Percentiles rank a stretch among this genome's conserved stretches.
Evolutionary conservation across 2,329 filamentous ascomycete genomes (phyloP).

Genomic region (Cladophialophora exuberans): DNA sequence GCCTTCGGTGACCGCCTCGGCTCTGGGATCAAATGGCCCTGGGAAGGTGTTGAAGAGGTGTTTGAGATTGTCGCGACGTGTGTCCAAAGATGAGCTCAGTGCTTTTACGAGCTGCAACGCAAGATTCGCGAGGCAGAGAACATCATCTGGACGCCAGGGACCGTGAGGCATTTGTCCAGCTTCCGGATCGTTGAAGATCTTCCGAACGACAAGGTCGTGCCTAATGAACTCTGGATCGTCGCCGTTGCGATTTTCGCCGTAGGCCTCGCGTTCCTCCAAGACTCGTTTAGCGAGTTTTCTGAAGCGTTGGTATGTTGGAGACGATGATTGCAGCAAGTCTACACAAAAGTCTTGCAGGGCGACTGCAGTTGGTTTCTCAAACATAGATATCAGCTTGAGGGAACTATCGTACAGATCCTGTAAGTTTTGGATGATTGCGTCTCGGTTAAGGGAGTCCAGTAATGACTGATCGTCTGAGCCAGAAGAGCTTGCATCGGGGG

Average conservation of each 20-base stretch:
- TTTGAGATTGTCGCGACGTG: conserved; percentile 8
- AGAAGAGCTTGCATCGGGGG: neutral
- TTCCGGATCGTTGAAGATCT: conserved; percentile 37
- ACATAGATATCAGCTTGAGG: conserved; percentile 13
- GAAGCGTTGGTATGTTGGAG: conserved; percentile 33
- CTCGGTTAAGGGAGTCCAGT: conserved; percentile 21
- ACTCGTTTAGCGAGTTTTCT: neutral
- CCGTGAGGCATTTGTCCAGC: conserved; percentile 24
- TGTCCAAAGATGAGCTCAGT: conserved; percentile 1
- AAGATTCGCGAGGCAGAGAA: conserved; percentile 51
- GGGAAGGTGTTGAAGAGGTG: conserved; percentile 27
- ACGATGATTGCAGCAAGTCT: neutral
- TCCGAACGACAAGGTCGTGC: conserved; percentile 35
- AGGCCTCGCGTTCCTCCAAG: neutral
- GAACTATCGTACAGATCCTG: conserved; percentile 22
- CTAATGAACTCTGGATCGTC: conserved; percentile 42
- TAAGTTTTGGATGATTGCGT: conserved; percentile 27
- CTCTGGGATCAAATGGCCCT: conserved; percentile 39
- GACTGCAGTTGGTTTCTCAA: conserved; percentile 8
- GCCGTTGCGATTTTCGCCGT: neutral
- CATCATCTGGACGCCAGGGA: conserved; percentile 41
- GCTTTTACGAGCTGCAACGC: conserved; percentile 45
- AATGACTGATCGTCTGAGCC: conserved; percentile 11
- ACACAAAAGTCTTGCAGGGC: conserved; percentile 1
- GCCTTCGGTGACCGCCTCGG: conserved; percentile 33